Conservation (phyloP, 441 rosid genomes). For the Jatropha multifida region DNA sequence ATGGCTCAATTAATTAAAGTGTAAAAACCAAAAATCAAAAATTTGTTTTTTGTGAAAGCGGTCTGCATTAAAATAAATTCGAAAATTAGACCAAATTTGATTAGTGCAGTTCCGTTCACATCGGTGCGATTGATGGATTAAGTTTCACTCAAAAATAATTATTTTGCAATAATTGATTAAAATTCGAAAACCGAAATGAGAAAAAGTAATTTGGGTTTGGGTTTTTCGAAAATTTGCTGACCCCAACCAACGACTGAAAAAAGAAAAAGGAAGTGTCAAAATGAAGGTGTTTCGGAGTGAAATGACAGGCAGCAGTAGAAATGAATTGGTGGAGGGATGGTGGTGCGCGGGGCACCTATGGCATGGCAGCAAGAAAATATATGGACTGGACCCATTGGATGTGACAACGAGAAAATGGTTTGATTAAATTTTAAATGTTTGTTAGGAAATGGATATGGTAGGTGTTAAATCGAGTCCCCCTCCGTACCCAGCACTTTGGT, state of each 20-base stretch:
- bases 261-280: background rate
- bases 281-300: slow-evolving; percentile 7
- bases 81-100: too few species aligned
- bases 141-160: too few species aligned
- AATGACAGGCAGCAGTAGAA: slow-evolving; percentile 26
- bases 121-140: too few species aligned
- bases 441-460: slow-evolving; percentile 3
- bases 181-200: too few species aligned
- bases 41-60: too few species aligned
- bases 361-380: slow-evolving; percentile 13
- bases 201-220: too few species aligned
- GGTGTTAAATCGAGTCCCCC: slow-evolving; percentile 43
- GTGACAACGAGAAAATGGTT: slow-evolving; percentile 12
- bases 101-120: too few species aligned
- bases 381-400: slow-evolving; percentile 30
- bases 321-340: slow-evolving; percentile 21
- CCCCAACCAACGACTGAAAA: background rate
- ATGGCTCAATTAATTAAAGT: too few species aligned
- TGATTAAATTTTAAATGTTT: slow-evolving; percentile 12
- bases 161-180: too few species aligned
- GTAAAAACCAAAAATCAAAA: too few species aligned
- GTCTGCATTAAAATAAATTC: too few species aligned
- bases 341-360: slow-evolving; percentile 34
- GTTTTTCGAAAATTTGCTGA: too few species aligned
- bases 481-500: slow-evolving; percentile 39